phyloP scores from a whole-genome alignment of 306 rosid genomes.

The Trichosanthes truncata region DNA sequence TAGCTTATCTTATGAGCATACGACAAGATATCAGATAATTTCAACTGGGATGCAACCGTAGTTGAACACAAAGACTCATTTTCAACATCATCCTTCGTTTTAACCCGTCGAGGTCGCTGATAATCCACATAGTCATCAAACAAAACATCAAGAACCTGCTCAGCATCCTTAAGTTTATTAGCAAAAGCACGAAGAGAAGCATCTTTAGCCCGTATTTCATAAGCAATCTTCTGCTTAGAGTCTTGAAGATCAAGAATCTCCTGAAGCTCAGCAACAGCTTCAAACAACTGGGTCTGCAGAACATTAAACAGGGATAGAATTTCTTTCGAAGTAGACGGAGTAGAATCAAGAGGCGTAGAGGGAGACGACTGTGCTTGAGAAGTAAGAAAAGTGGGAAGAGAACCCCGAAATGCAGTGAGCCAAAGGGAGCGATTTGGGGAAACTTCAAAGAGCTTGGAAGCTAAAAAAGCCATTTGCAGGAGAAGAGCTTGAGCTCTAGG shows the following conservation, averaged over 20 bases:
- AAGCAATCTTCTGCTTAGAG: slow-evolving; percentile 54
- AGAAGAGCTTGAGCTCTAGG: slow-evolving; percentile 83
- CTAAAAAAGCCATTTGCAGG: slow-evolving; percentile 68
- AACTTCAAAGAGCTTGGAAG: slow-evolving; percentile 64
- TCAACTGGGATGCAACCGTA: slow-evolving; percentile 58
- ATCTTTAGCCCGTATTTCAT: slow-evolving; percentile 53
- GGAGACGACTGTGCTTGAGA: slow-evolving; percentile 36
- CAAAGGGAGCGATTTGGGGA: slow-evolving; percentile 66
- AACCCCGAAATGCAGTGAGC: slow-evolving; percentile 68
- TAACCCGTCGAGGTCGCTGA: slow-evolving; percentile 41
- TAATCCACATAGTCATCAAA: slow-evolving; percentile 80
- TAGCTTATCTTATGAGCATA: slow-evolving; percentile 82
- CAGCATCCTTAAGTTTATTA: slow-evolving; percentile 72
- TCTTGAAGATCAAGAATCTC: slow-evolving; percentile 86
- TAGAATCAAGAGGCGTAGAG: slow-evolving; percentile 28
- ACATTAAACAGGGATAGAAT: slow-evolving; percentile 44
- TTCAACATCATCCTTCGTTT: slow-evolving; percentile 30
- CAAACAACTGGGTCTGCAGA: slow-evolving; percentile 76
- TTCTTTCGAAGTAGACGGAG: slow-evolving; percentile 63
- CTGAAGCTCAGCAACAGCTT: slow-evolving; percentile 87
- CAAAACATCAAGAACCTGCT: slow-evolving; percentile 68
- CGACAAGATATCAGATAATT: slow-evolving; percentile 55
- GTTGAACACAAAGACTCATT: slow-evolving; percentile 41
- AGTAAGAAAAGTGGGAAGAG: slow-evolving; percentile 65
- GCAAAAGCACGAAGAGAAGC: slow-evolving; percentile 53